A percentile compares a stretch with the other conserved stretches of the same genome.
Evolutionary conservation across 78 protist species (phyloP).

Genomic region (Dictyostelium intermedium): DNA sequence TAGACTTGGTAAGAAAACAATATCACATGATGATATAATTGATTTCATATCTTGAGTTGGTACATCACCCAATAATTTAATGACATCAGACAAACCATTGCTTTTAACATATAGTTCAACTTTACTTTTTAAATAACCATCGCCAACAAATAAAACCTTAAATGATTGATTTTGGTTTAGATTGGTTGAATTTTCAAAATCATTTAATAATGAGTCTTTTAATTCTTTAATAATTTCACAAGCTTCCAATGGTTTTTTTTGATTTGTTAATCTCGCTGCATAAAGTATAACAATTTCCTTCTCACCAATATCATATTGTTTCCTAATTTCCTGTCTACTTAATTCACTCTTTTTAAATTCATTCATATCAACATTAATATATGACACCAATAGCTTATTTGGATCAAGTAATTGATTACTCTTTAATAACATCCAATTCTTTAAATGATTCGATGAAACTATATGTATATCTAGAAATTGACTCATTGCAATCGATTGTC

Average conservation of each 20-base stretch:
- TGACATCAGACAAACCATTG: slow-evolving; percentile 10
- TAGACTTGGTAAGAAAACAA: slow-evolving; percentile 47
- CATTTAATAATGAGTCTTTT: neutral
- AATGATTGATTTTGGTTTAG: neutral
- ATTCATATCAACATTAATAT: slow-evolving; percentile 36
- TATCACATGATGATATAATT: slow-evolving; percentile 44
- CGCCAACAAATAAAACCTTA: slow-evolving; percentile 48
- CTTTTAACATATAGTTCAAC: slow-evolving; percentile 27
- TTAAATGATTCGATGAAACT: slow-evolving; percentile 63
- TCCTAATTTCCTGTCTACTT: neutral
- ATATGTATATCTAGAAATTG: neutral
- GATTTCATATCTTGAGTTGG: slow-evolving; percentile 30
- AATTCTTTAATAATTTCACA: slow-evolving; percentile 12
- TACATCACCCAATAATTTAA: slow-evolving; percentile 47
- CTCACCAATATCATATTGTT: neutral
- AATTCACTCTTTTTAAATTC: slow-evolving; percentile 16
- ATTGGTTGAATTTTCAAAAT: neutral
- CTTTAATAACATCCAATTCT: slow-evolving; percentile 20
- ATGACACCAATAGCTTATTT: neutral
- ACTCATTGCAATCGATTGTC: slow-evolving; percentile 31
- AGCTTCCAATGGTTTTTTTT: slow-evolving; percentile 47
- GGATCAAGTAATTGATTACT: neutral
- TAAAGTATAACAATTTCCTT: neutral
- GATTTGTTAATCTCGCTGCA: slow-evolving; percentile 38
- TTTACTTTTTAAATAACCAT: slow-evolving; percentile 18